Base-by-base conservation (phyloP, 2,329 filamentous ascomycete species). In the Aspergillus awamori region DNA sequence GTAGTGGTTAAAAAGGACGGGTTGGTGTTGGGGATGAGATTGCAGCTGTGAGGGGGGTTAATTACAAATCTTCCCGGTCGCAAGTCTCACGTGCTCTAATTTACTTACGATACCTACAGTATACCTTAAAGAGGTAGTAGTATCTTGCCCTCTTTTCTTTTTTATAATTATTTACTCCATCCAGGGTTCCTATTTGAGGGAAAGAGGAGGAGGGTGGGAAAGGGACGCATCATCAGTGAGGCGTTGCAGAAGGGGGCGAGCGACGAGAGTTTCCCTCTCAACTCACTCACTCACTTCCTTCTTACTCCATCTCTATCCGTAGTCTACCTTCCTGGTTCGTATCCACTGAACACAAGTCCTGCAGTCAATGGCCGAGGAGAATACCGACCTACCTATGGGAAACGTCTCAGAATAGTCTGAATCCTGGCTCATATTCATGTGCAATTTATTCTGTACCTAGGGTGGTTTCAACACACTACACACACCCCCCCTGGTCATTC, bases 171-270 rank as follows among this genome's bases (percentile, higher is more conserved):
- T 30, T 22, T 13, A 36, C 33, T 36, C 33, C 39, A 24, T 26
- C 13, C 20, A n/a, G 22, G 11, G 6, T 30, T n/a, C 15, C 26
- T 20, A 11, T 36, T 36, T 36, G 33, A 36, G 33, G 33, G 33
- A 15, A 36, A 36, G 33, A 36, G 33, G 33, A 36, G 33, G 33
- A 36, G 33, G 11, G 33, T 36, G 33, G 33, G 33, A 36, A 36
- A 24, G 22, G 24, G 53, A 56, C 53, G 53, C 53, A 56, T 47
- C 53, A 56, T 56, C 53, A 45, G 39, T 56, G 53, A 56, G 53
- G 53, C 47, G 47, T 28, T 30, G 47, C 47, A 15, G 47, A 30
- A 51, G 28, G 47, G 26, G 41, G 41, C 10, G 22, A 20, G 47
- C 22, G n/a, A 51, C 26, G 28, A 51, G 47, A 17, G 24, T 30